A percentile compares a stretch with the other conserved stretches of the same genome.
phyloP scores from a whole-genome alignment of 2,329 filamentous ascomycete genomes.

The Stylonectria norvegica region DNA sequence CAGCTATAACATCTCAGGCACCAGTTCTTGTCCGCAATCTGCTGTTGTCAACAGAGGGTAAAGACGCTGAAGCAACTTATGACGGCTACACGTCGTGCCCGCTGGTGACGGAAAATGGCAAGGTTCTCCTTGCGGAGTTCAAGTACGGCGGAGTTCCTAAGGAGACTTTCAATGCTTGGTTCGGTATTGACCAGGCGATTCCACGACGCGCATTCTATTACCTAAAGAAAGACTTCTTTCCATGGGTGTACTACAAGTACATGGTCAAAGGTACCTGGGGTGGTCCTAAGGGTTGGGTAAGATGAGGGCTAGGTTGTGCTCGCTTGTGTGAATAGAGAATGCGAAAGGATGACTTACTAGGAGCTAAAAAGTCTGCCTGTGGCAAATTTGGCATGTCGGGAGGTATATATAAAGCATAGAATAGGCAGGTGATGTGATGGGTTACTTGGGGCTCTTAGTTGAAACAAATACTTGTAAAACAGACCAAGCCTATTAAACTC shows the following conservation, averaged over 20 bases:
- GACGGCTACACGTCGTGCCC: constrained; percentile 57
- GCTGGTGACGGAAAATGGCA: constrained; percentile 54
- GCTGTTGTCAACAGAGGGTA: constrained; percentile 42
- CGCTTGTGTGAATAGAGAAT: too few relatives aligned
- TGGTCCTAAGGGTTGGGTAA: constrained; percentile 57
- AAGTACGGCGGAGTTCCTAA: constrained; percentile 61
- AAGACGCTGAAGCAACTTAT: constrained; percentile 42
- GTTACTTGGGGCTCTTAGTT: too few relatives aligned
- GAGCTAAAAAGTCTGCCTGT: too few relatives aligned
- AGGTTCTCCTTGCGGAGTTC: constrained; percentile 63
- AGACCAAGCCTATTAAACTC: too few relatives aligned
- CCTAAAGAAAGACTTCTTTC: constrained; percentile 65
- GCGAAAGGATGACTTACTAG: too few relatives aligned
- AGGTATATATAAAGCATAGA: too few relatives aligned
- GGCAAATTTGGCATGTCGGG: too few relatives aligned
- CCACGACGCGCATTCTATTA: constrained; percentile 58
- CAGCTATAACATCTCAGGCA: constrained; percentile 49
- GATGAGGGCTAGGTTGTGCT: too few relatives aligned
- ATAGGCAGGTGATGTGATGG: too few relatives aligned
- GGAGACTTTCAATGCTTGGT: constrained; percentile 54
- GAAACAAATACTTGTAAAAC: too few relatives aligned
- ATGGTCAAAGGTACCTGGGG: constrained; percentile 62
- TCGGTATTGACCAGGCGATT: constrained; percentile 55
- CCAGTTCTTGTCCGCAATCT: constrained; percentile 51
- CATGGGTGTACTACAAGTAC: constrained; percentile 59